Evolutionary conservation across 2,329 filamentous ascomycete genomes (phyloP), one percentile per base, ranked within the genome.

Genomic region (Fusarium temperatum): DNA sequence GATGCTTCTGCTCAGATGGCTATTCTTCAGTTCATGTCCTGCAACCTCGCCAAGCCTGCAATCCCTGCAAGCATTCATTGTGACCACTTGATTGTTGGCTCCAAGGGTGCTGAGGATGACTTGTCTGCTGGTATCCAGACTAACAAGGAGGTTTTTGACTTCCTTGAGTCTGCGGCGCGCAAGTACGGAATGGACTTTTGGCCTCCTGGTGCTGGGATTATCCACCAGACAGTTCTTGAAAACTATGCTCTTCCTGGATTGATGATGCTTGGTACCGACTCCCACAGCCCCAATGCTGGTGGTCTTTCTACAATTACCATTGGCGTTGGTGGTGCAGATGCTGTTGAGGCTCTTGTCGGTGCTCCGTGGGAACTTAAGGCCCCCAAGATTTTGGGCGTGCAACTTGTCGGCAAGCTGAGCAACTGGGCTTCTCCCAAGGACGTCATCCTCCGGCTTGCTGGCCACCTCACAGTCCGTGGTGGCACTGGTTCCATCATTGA

Each of bases 1-100:
- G 96, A 99, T 86, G 96, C 96, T 20, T 98, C 94, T 36, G 96
- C 96, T 11, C 96, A 99, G 86, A 99, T 99, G 96, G 96, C 96
- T 4, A 87, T 99, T 74, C 86, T 99, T 78, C 96, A 99, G 84
- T 99, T 99, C 88, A 99, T 99, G 96, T 94, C 94, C 35, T 99
- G 96, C 83, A 94, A 94, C 63, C 88, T 99, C 61, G 93, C 93
- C 35, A 91, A 91, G 68, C 98, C 96, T 5, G 95, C 95, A 15
- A 96, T 99, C 56, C 96, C 96, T 17, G 96, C 96, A 55, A 98
- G 95, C 82, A 98, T 98, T 77, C 96, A 99, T 86, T 99, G 96
- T 84, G 96, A 99, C 85, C 96, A 99, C 83, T 92, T 99, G 91
- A 98, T 99, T 84, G 96, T 98, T 36, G 96, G 96, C 64, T 92